These are phyloP conservation scores for Exophiala viscosa DNA, from an alignment of 2,329 filamentous ascomycete genomes.

Conservation along the genomic window DNA sequence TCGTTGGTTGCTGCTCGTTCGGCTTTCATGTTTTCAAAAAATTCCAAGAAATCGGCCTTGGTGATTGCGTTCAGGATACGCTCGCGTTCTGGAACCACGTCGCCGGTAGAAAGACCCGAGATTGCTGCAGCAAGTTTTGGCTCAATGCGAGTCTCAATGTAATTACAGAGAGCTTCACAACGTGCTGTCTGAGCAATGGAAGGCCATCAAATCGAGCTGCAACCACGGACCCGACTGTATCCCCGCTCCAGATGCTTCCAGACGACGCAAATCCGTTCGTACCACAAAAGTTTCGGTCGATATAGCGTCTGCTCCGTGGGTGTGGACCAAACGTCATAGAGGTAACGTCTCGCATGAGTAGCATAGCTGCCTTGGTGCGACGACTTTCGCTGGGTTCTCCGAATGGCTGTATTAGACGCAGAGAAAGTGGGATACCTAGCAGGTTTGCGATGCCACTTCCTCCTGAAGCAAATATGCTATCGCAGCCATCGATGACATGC, in stretches of 20 bases:
- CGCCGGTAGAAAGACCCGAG: not conserved
- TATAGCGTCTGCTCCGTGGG: not conserved
- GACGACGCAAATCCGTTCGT: not conserved
- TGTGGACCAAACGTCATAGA: not conserved
- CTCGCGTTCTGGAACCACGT: slow-evolving; percentile 3
- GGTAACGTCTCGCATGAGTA: not conserved
- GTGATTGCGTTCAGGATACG: slow-evolving; percentile 6
- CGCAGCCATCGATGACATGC: not conserved
- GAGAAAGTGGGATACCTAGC: not conserved
- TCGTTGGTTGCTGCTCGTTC: not conserved
- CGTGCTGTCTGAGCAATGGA: slow-evolving; percentile 3
- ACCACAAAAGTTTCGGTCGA: not conserved
- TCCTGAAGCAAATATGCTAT: not conserved
- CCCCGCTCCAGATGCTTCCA: not conserved
- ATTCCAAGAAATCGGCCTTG: slow-evolving; percentile 3
- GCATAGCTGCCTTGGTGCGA: not conserved
- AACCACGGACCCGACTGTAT: not conserved
- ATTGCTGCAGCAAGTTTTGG: not conserved
- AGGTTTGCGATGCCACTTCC: not conserved
- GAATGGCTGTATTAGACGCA: not conserved
- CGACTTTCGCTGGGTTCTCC: not conserved
- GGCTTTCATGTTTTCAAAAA: not conserved
- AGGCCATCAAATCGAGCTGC: not conserved
- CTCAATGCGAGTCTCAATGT: slow-evolving; percentile 6
- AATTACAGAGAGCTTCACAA: slow-evolving; percentile 7